Conservation (phyloP, 2,329 filamentous ascomycete species). For the Fusarium caatingaense region DNA sequence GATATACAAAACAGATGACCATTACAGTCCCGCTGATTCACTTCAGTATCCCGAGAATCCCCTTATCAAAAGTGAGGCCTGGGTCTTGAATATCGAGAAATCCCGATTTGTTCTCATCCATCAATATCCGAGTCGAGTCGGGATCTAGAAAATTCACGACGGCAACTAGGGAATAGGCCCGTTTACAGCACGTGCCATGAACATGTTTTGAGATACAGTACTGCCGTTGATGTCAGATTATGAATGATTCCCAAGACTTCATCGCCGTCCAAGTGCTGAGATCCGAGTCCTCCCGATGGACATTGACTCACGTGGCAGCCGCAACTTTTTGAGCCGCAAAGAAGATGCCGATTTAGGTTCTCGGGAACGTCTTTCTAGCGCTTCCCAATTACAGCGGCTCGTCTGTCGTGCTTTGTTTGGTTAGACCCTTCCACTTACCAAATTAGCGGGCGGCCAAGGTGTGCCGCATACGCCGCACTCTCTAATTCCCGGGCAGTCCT, state of each 20-base stretch:
- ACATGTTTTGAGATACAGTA: background rate
- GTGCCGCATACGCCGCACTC: conserved; percentile 32
- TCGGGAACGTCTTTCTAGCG: conserved; percentile 15
- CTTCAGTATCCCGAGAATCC: background rate
- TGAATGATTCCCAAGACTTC: conserved; percentile 11
- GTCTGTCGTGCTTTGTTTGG: conserved; percentile 14
- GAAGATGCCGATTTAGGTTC: conserved; percentile 12
- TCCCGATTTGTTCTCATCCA: conserved; percentile 7
- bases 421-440: conserved; percentile 3
- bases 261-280: background rate
- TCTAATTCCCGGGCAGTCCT: background rate
- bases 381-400: conserved; percentile 16
- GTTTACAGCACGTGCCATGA: conserved; percentile 18
- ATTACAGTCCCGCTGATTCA: conserved; percentile 1
- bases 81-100: conserved; percentile 14
- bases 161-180: conserved; percentile 15
- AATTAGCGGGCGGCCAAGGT: conserved; percentile 4
- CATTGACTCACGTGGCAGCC: conserved; percentile 36
- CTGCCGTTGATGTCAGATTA: conserved; percentile 8
- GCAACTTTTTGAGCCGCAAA: conserved; percentile 28
- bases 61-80: background rate
- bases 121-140: conserved; percentile 8
- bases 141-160: background rate
- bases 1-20: conserved; percentile 11
- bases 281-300: conserved; percentile 42